Percentiles rank a stretch among this genome's conserved stretches.
Evolutionary conservation across 176 grass and related monocot species (phyloP).

Genomic region (Avena sativa): DNA sequence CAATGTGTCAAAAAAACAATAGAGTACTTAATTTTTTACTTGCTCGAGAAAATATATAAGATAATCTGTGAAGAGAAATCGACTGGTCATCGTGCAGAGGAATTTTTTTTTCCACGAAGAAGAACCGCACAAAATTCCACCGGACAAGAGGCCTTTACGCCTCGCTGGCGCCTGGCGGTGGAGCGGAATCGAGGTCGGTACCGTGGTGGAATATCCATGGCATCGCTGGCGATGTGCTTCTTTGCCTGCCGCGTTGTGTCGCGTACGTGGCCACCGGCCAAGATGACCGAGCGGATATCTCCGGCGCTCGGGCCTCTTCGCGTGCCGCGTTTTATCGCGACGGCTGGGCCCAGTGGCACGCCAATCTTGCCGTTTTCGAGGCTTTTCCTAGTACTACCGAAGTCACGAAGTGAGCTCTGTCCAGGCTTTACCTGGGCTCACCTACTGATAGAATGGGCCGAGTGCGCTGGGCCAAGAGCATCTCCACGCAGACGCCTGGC

Average conservation of each 20-base stretch:
- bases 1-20: neutral
- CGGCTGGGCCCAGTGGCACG: neutral
- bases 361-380: too few relatives aligned
- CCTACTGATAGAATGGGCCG: neutral
- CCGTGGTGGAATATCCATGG: conserved; percentile 35
- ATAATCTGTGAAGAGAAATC: neutral
- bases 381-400: too few relatives aligned
- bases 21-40: neutral
- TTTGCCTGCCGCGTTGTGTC: neutral
- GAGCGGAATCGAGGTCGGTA: conserved; percentile 2
- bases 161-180: neutral
- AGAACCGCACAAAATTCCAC: neutral
- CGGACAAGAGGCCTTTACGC: neutral
- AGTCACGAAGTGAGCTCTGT: too few relatives aligned
- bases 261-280: neutral
- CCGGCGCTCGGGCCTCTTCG: too few relatives aligned
- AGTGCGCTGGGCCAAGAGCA: neutral
- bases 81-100: neutral
- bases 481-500: too few relatives aligned
- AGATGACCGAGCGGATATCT: too few relatives aligned
- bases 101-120: neutral
- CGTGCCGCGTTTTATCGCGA: too few relatives aligned
- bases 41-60: too few relatives aligned
- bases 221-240: conserved; percentile 15
- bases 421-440: too few relatives aligned